Evolutionary conservation across 306 rosid species (phyloP).

Genomic region (Ormosia semicastrata): DNA sequence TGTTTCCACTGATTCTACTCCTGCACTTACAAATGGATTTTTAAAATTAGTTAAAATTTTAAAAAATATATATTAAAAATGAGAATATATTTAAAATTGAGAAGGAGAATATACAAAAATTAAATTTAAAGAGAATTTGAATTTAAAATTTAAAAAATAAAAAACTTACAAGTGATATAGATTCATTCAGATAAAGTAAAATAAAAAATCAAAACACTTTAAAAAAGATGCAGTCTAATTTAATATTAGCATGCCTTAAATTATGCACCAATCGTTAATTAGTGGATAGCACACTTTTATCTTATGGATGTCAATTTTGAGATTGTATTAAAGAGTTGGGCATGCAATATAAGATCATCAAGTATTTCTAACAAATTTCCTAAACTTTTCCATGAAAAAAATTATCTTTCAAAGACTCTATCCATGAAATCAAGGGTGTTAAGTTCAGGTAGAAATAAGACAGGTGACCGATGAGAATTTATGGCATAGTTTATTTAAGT

Average conservation of each 20-base stretch:
- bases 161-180: too few species aligned
- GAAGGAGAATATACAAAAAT: too few species aligned
- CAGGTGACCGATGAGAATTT: too few species aligned
- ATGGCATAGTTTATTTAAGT: too few species aligned
- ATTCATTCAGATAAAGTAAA: too few species aligned
- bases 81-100: too few species aligned
- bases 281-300: background rate
- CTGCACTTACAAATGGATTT: constrained; percentile 28
- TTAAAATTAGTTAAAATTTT: too few species aligned
- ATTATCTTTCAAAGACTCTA: background rate
- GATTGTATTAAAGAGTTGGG: background rate
- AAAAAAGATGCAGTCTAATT: too few species aligned
- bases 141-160: too few species aligned
- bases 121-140: too few species aligned
- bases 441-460: background rate
- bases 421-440: background rate
- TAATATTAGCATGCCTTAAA: background rate
- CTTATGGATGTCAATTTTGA: background rate
- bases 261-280: background rate
- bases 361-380: background rate
- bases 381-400: background rate
- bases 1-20: constrained; percentile 75
- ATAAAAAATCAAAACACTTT: too few species aligned
- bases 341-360: background rate
- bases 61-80: too few species aligned